These are phyloP conservation scores for Monosporozyma aerobia DNA, from an alignment of 805 yeast species.

Conservation along the genomic window DNA sequence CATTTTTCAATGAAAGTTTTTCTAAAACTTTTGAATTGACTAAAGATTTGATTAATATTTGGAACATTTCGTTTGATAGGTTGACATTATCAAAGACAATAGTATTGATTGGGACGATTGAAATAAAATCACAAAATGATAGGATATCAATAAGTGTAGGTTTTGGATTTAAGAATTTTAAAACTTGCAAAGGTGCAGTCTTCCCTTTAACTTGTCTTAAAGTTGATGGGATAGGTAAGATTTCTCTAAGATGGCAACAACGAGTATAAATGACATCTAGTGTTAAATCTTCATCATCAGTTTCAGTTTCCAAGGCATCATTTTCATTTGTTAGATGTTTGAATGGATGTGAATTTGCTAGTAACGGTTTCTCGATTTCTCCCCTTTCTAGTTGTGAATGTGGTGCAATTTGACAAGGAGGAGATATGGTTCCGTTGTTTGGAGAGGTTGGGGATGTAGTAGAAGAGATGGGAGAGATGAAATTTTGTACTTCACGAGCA, in stretches of 20 bases:
- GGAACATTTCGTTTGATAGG: constrained; percentile 66
- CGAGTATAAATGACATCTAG: constrained; percentile 73
- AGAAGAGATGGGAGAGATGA: constrained; percentile 6
- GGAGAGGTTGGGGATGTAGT: neutral
- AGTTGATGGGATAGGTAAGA: constrained; percentile 84
- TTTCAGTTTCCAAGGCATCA: constrained; percentile 4
- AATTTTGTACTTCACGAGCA: constrained; percentile 52
- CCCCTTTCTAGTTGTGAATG: neutral
- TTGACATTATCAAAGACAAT: constrained; percentile 71
- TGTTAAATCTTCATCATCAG: constrained; percentile 22
- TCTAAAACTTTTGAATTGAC: constrained; percentile 55
- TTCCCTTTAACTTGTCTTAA: constrained; percentile 71
- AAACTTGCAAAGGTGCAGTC: constrained; percentile 58
- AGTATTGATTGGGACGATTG: constrained; percentile 73
- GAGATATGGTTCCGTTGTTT: neutral
- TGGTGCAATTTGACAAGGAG: neutral
- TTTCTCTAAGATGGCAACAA: constrained; percentile 87
- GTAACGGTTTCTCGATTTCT: constrained; percentile 64
- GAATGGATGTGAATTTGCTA: constrained; percentile 50
- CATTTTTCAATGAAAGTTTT: constrained; percentile 66
- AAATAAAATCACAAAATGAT: constrained; percentile 77
- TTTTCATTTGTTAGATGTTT: constrained; percentile 8
- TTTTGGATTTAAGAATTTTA: constrained; percentile 69
- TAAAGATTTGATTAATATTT: constrained; percentile 61
- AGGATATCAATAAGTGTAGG: constrained; percentile 84